Evolutionary conservation across 176 grass and related monocot genomes (phyloP).

Genomic region (Musa troglodytarum): DNA sequence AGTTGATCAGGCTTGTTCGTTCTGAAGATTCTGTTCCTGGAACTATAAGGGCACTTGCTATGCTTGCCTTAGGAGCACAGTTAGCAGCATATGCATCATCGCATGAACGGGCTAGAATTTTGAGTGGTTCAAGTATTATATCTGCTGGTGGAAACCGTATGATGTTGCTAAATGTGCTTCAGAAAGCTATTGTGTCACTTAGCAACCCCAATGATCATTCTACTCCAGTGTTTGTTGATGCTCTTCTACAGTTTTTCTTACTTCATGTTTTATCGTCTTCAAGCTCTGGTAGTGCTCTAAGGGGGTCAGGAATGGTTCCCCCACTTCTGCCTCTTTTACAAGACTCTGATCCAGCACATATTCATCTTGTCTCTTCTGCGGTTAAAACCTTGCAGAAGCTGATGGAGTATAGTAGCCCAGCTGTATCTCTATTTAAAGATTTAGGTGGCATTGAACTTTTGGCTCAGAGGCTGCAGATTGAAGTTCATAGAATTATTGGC

Average conservation of each 20-base stretch:
- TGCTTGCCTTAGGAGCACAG: conserved; percentile 92
- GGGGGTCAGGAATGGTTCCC: conserved; percentile 83
- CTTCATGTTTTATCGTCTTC: conserved; percentile 96
- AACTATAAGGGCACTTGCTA: conserved; percentile 70
- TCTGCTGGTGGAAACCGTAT: conserved; percentile 89
- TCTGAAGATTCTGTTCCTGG: conserved; percentile 85
- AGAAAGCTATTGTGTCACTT: conserved; percentile 86
- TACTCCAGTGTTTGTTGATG: conserved; percentile 82
- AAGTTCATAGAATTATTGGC: conserved; percentile 78
- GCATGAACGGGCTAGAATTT: conserved; percentile 84
- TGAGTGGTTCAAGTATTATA: conserved; percentile 83
- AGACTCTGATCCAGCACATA: conserved; percentile 72
- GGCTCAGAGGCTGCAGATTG: conserved; percentile 69
- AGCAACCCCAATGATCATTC: conserved; percentile 74
- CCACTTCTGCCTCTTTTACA: conserved; percentile 77
- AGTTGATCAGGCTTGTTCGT: conserved; percentile 82
- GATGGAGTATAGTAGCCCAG: conserved; percentile 90
- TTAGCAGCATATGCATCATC: conserved; percentile 95
- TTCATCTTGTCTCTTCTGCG: conserved; percentile 79
- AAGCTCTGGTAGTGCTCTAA: conserved; percentile 79
- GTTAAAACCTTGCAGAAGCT: conserved; percentile 96
- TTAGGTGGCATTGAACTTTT: conserved; percentile 83
- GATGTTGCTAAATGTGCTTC: conserved; percentile 78
- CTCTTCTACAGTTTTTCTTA: conserved; percentile 97
- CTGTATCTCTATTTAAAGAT: conserved; percentile 93